Conservation (phyloP, 2,329 filamentous ascomycete species). For the Hymenoscyphus fraxineus region DNA sequence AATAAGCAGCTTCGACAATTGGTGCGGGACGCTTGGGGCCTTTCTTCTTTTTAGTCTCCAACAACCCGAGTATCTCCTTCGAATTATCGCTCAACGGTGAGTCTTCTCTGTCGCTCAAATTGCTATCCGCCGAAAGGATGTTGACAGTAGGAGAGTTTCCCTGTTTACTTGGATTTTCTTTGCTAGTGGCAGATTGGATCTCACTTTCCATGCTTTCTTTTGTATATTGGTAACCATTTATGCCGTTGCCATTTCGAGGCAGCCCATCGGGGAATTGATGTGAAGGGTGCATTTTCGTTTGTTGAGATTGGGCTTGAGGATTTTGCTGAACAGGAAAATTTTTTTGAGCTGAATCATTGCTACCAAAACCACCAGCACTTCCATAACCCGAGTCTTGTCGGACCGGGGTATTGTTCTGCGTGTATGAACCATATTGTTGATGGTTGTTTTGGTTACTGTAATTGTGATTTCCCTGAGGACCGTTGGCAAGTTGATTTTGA, state of each 20-base stretch:
- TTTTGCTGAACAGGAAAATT: constrained; percentile 14
- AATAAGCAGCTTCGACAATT: constrained; percentile 1
- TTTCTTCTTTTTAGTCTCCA: constrained; percentile 10
- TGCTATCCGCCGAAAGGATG: neutral
- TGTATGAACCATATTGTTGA: constrained; percentile 8
- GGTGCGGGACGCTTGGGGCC: constrained; percentile 2
- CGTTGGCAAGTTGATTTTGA: constrained; percentile 1
- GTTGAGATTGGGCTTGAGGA: constrained; percentile 5
- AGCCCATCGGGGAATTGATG: constrained; percentile 6
- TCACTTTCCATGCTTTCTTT: neutral
- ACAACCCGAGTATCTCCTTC: constrained; percentile 30
- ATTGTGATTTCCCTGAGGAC: constrained; percentile 4
- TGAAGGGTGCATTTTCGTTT: constrained; percentile 4
- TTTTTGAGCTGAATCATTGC: constrained; percentile 21
- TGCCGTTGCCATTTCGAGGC: neutral
- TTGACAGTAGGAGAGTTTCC: neutral
- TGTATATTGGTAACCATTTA: neutral
- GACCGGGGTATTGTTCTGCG: constrained; percentile 1
- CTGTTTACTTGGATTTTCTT: constrained; percentile 1
- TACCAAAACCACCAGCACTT: constrained; percentile 29
- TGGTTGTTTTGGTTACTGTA: neutral
- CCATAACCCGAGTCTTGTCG: constrained; percentile 34
- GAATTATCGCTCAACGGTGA: constrained; percentile 30
- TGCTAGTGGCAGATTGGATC: neutral
- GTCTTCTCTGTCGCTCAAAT: constrained; percentile 3